Base-by-base conservation (phyloP, 176 grass and related monocot species). In the Paspalum notatum region DNA sequence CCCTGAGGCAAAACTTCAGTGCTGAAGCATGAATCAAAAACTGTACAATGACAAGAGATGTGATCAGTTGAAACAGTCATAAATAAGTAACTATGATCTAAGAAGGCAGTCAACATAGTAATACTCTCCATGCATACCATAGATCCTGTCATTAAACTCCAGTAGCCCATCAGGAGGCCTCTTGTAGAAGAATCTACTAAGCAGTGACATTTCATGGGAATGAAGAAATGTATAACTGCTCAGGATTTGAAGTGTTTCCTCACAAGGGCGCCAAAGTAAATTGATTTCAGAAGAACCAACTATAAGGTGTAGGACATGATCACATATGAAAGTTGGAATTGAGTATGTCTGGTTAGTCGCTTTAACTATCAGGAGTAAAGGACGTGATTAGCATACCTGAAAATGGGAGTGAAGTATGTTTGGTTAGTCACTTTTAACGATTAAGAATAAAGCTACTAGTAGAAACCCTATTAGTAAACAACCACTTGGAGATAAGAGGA, bases 21-120 rank as follows among this genome's bases (percentile, higher is more conserved):
- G 82, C 83, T 93, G 87, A 98, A 98, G 86, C 95, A 95, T 72
- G 95, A 98, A 91, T 98, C 95, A 81, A 95, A 98, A 94, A 98
- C 95, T 98, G 90, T 78, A 80, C 17, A 53, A 89, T 37, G 55
- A 12, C 27, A 75, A 18, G 88, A 89, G 78, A 62, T 71, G 21
- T 15, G 12, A 81, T 87, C 21, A 87, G 66, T 77, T 83, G 17
- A 50, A 70, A 24, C 37, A 43, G 16, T 3, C 51, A 66, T 77
- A 66, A 24, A 81, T 49, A 39, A 78, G 20, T 25, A 64, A 21
- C 41, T 58, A 7, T 48, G 53, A 61, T 15, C 26, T 61, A 60
- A 53, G 20, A 82, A 37, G 25, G 79, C 38, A 11, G 40, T 4
- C 17, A 16, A 52, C 74, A 27, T 53, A 85, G 73, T 4, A 80